Conservation (phyloP, 345 rosid species). For the Hibiscus tridactylites region DNA sequence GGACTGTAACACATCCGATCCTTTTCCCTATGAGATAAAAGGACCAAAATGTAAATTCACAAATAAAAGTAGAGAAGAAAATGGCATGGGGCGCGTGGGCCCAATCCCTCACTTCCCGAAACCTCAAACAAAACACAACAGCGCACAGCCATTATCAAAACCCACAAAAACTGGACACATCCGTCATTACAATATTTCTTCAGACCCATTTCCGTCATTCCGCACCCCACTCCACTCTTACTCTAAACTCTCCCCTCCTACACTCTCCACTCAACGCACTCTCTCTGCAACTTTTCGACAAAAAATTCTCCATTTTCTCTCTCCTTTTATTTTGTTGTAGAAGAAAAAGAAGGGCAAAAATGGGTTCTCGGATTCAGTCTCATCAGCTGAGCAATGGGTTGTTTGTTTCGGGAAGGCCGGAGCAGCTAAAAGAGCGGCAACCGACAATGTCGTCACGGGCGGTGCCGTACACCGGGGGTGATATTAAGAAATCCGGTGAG, state of each 20-base stretch:
- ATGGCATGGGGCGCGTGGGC: too few species aligned
- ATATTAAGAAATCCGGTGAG: slow-evolving; percentile 90
- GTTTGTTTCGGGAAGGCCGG: slow-evolving; percentile 74
- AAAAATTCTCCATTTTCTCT: neutral
- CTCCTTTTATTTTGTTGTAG: neutral
- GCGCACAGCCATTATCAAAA: slow-evolving; percentile 9
- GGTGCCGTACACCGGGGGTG: slow-evolving; percentile 85
- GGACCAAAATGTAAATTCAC: too few species aligned
- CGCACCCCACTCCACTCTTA: neutral
- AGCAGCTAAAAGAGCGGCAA: slow-evolving; percentile 56
- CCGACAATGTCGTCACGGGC: slow-evolving; percentile 81
- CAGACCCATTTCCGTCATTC: slow-evolving; percentile 28
- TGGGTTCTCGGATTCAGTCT: slow-evolving; percentile 74
- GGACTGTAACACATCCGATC: neutral
- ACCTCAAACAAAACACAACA: neutral
- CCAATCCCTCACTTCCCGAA: neutral
- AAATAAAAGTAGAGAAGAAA: too few species aligned
- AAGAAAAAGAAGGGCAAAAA: slow-evolving; percentile 8
- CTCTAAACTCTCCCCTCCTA: slow-evolving; percentile 14
- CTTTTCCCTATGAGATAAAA: neutral
- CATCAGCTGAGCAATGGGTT: slow-evolving; percentile 86
- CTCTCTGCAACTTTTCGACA: slow-evolving; percentile 7
- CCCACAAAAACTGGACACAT: neutral
- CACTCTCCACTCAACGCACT: slow-evolving; percentile 2
- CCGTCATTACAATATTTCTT: slow-evolving; percentile 14